Conservation (phyloP, 2,329 filamentous ascomycete species). For the Neocucurbitaria cava region DNA sequence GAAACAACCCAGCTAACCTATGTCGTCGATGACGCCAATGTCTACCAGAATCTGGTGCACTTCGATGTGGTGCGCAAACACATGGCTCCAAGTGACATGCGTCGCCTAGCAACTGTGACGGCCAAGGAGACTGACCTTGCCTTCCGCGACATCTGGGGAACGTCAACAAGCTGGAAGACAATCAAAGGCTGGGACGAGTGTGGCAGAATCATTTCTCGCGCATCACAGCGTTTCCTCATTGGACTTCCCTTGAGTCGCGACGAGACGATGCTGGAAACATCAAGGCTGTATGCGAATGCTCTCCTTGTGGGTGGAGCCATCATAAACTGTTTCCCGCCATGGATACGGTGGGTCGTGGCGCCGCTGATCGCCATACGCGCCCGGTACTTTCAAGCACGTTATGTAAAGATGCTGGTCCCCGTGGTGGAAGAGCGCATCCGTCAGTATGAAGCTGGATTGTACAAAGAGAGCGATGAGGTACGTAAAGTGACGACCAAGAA, state of each 20-base stretch:
- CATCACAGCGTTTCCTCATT: slow-evolving; percentile 2
- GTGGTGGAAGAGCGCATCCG: slow-evolving; percentile 7
- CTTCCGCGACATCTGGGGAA: slow-evolving; percentile 3
- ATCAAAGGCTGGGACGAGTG: slow-evolving; percentile 4
- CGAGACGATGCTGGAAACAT: slow-evolving; percentile 4
- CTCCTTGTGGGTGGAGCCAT: slow-evolving; percentile 3
- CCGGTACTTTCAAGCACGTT: not conserved
- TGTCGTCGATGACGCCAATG: slow-evolving; percentile 4
- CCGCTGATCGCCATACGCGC: slow-evolving; percentile 2
- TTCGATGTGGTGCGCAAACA: slow-evolving; percentile 8
- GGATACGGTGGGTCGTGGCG: slow-evolving; percentile 2
- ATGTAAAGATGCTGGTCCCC: slow-evolving; percentile 7
- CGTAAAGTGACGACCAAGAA: not conserved
- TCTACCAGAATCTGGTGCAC: slow-evolving; percentile 8
- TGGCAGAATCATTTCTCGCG: slow-evolving; percentile 1
- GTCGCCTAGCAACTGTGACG: not conserved
- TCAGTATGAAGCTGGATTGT: not conserved
- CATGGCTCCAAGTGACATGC: slow-evolving; percentile 5
- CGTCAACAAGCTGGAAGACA: not conserved
- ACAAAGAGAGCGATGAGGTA: not conserved
- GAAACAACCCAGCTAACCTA: slow-evolving; percentile 7
- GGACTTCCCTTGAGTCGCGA: slow-evolving; percentile 10
- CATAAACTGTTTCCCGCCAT: slow-evolving; percentile 8
- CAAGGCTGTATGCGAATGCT: slow-evolving; percentile 2
- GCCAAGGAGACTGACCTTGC: slow-evolving; percentile 6